Evolutionary conservation across 257 asterid genomes (phyloP), one percentile per base, ranked within the genome.

Genomic region (Lycium ferocissimum): DNA sequence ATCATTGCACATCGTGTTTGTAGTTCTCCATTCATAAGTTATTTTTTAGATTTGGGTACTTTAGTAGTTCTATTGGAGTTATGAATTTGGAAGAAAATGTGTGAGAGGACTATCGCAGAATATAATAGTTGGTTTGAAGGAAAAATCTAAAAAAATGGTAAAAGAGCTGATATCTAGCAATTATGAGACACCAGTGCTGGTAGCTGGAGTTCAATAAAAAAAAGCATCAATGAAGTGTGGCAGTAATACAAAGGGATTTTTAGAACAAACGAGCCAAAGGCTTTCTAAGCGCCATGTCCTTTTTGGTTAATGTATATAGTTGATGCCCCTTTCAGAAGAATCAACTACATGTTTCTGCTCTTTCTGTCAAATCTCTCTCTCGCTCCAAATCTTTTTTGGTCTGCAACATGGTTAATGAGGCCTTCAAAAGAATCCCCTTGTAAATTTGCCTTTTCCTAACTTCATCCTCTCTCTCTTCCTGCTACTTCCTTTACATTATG

Each of bases 241-340:
- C 45, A 76, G 62, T 13, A 51, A 49, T 51, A 76, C 45, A 76
- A 51, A 49, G 6, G 81, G 18, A 22, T 51, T 73, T 47, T 38
- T 69, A 5, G 35, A 62, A 73, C 40, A 20, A 73, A 59, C 11
- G 47, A 57, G 40, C 40, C 81, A 73, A 26, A 47, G 80, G n/a
- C 40, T 73, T 47, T 47, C 81, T 49, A 6, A 3, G n/a, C 2
- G 0, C 59, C 81, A 73, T 20, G 61, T 45, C 59, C 81, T 73
- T 73, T 26, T 73, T 73, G 20, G 61, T 73, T 73, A 40, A 73
- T 47, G 59, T 73, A 47, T 40, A 73, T 73, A 47, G 81, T 73
- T 73, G 43, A 73, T 73, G 59, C 81, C 40, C 61, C 61, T 73
- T 72, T 73, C 81, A 73, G 58, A 47, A 73, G 40, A 51, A 73